Base-by-base conservation (phyloP, 2,329 filamentous ascomycete genomes). In the Chlorencoelia australis region DNA sequence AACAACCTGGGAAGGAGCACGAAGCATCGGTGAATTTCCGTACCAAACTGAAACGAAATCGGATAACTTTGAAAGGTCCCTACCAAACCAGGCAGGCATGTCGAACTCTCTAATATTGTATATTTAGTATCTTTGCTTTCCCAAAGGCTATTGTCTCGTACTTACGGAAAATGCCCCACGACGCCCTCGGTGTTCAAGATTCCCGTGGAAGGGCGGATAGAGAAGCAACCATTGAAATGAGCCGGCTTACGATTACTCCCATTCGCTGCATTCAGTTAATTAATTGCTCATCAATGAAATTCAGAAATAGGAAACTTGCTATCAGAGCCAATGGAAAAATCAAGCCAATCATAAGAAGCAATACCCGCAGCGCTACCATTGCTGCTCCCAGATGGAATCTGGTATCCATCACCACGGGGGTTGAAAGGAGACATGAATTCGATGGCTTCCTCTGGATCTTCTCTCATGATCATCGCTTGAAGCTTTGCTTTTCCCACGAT, bases 401-500 rank as follows among this genome's bases (percentile, higher is more conserved):
- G 61, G 25, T 67, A 69, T 0, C 62, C 62, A 45, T 74, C 71
- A 0, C 61, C 69, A 22, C 63, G 48, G 2, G 60, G 52, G 39
- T 65, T 65, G 38, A 54, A 62, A 2, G 63, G 61, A n/a, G 42
- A 48, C 4, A 56, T 52, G 37, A 53, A 60, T 22, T 64, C 61
- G 4, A 63, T 47, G 64, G 64, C 69, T 36, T 75, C 69, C 0
- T 62, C 65, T 0, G 69, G 64, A 1, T 47, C 50, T 30, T 52
- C 52, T 7, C 48, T 43, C 17, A 49, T 53, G 9, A 63, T 63
- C 33, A 73, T 64, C 42, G 69, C 66, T 1, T 64, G 59, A 2
- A 63, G 62, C 44, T 68, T 71, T 15, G 67, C 68, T 55, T 71
- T 73, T 3, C 70, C 69, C 0, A 74, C 57, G 8, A 73, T 50